Base-by-base conservation (phyloP, 768 basidiomycete genomes). In the Suillus alpinus region DNA sequence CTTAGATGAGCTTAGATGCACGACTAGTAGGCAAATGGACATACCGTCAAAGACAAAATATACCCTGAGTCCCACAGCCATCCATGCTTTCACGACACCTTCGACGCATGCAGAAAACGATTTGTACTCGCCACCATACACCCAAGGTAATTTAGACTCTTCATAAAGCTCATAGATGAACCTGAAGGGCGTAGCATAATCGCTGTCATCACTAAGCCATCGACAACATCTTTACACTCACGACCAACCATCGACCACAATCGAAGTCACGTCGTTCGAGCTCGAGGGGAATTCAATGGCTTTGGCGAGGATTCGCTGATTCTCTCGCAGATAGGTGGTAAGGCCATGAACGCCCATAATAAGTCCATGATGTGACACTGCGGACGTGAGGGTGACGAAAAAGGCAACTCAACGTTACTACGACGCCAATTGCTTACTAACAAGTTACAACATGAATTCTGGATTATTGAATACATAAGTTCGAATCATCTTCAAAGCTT, bases 221-320 rank as follows among this genome's bases (percentile, higher is more conserved):
- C 55, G 49, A 52, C 56, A 51, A 39, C 43, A 60, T 32, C 62
- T 23, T 53, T 60, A 39, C 49, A 86, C 92, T 86, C 72, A 94
- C 92, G 92, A 92, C 90, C 88, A 92, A 49, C 84, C 92, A 75
- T 94, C 92, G 55, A 94, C 83, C 9, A 94, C 87, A 61, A 92
- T 76, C 36, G 83, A 77, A 20, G 80, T 77, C 52, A 59, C 37
- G 12, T 68, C 57, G 6, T 47, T 61, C 36, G 63, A 64, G 56
- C 23, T 23, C 20, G 39, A 36, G 53, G 61, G 65, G 18, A 81
- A 72, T n/a, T 73, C 68, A 36, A 76, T 60, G 0, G 74, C 71
- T 62, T 73, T 76, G 2, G 79, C 73, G 58, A 84, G 72, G 16
- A 70, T 47, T 37, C 74, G 73, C 39, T 74, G 73, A 64, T 82